Percentiles rank a stretch among this genome's conserved stretches.
Conservation (phyloP, 345 rosid species). For the Brassica juncea region DNA sequence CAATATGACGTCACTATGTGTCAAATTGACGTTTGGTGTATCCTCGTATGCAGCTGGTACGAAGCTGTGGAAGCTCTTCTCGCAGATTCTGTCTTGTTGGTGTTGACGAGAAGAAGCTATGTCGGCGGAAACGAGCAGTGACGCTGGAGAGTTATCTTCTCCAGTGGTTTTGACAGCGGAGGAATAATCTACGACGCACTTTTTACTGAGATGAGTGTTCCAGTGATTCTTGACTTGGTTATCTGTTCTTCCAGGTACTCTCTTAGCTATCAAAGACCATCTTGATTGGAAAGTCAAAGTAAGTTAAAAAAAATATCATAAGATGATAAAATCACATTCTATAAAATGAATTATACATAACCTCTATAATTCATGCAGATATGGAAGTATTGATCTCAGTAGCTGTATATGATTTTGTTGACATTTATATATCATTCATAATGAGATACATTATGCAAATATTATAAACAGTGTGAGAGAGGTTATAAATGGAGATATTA, state of each 20-base stretch:
- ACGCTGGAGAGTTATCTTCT: conserved; percentile 18
- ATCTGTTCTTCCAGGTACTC: conserved; percentile 64
- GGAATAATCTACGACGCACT: conserved; percentile 35
- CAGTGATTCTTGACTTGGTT: conserved; percentile 66
- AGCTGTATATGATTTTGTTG: background rate
- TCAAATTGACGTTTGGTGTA: conserved; percentile 2
- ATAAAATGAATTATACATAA: background rate
- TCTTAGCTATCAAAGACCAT: conserved; percentile 66
- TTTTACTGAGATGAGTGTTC: conserved; percentile 55
- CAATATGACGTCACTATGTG: background rate
- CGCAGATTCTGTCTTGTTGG: conserved; percentile 49
- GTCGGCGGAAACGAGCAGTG: conserved; percentile 45
- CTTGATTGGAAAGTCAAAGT: conserved; percentile 8
- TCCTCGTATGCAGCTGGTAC: background rate
- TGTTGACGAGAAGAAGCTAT: conserved; percentile 56
- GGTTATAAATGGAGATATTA: background rate
- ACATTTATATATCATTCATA: background rate
- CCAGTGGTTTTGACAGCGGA: conserved; percentile 7
- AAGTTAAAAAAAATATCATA: background rate
- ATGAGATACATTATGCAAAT: background rate
- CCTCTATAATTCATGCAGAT: background rate
- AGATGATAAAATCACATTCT: background rate
- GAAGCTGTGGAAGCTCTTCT: background rate
- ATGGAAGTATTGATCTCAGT: background rate
- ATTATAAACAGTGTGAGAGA: background rate